phyloP scores from a whole-genome alignment of 371 early-diverging fungal genomes.

The Rhizomucor miehei region DNA sequence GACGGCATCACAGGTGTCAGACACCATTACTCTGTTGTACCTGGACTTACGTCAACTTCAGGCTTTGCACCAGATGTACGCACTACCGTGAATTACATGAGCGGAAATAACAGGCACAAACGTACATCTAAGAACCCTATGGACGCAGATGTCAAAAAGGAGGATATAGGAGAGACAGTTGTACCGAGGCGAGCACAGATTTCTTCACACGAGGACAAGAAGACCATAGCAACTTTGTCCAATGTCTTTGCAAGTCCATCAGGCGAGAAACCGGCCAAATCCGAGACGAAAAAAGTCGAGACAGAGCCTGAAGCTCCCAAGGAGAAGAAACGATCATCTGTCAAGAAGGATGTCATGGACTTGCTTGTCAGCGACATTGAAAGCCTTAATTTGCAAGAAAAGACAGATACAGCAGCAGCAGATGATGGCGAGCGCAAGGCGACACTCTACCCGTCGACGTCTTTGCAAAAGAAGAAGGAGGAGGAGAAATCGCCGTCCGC shows the following conservation, averaged over 20 bases:
- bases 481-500: neutral
- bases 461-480: neutral
- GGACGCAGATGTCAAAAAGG: constrained; percentile 14
- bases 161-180: constrained; percentile 16
- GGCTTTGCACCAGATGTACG: constrained; percentile 31
- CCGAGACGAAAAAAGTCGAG: constrained; percentile 3
- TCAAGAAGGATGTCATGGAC: constrained; percentile 15
- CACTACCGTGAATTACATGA: constrained; percentile 34
- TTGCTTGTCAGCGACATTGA: constrained; percentile 13
- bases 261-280: constrained; percentile 4
- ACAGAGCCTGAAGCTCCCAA: constrained; percentile 2
- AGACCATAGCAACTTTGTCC: constrained; percentile 30
- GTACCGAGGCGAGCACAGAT: constrained; percentile 17
- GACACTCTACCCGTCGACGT: constrained; percentile 5
- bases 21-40: constrained; percentile 31
- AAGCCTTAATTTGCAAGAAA: constrained; percentile 7
- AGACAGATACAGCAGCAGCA: neutral
- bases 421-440: neutral
- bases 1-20: constrained; percentile 20
- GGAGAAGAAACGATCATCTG: neutral
- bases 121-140: constrained; percentile 11
- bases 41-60: constrained; percentile 19
- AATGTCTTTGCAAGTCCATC: constrained; percentile 24
- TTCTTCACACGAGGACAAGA: constrained; percentile 24
- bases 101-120: constrained; percentile 12